Conservation (phyloP, 2,329 filamentous ascomycete species). For the Sarocladiaceae sp. region DNA sequence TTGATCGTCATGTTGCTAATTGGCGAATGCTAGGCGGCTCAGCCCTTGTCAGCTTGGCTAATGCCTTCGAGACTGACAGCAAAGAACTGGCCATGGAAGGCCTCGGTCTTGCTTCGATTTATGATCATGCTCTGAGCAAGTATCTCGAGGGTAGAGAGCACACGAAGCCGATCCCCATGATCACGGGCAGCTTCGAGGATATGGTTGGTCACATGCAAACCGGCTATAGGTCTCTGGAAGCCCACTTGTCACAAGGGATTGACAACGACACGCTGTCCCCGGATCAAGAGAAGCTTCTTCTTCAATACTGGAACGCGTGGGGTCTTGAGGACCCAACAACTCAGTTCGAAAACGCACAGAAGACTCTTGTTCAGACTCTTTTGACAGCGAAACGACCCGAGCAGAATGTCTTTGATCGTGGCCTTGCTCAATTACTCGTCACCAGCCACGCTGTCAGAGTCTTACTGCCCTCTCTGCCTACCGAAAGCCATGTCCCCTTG, state of each 20-base stretch:
- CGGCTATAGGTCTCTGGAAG: conserved; percentile 56
- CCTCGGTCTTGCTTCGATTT: conserved; percentile 57
- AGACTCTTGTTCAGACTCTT: conserved; percentile 54
- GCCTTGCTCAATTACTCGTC: conserved; percentile 74
- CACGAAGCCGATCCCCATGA: conserved; percentile 55
- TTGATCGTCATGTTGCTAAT: background rate
- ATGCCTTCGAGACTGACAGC: conserved; percentile 81
- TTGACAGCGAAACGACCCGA: conserved; percentile 53
- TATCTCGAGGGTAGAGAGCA: conserved; percentile 69
- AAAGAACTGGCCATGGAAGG: conserved; percentile 87
- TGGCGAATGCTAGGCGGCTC: conserved; percentile 61
- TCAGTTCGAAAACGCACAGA: conserved; percentile 68
- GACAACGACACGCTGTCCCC: conserved; percentile 51
- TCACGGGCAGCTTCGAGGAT: conserved; percentile 57
- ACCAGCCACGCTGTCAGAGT: conserved; percentile 85
- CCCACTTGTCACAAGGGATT: background rate
- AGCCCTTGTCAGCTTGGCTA: conserved; percentile 90
- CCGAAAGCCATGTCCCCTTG: conserved; percentile 64
- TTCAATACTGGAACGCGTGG: conserved; percentile 94
- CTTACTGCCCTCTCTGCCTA: conserved; percentile 69
- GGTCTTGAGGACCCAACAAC: conserved; percentile 59
- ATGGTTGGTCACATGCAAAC: conserved; percentile 62
- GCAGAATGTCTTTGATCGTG: conserved; percentile 71
- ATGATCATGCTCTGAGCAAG: conserved; percentile 55
- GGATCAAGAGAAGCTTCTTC: conserved; percentile 57